Conservation (phyloP, 2,329 filamentous ascomycete genomes). For the Harringtonia lauricola region DNA sequence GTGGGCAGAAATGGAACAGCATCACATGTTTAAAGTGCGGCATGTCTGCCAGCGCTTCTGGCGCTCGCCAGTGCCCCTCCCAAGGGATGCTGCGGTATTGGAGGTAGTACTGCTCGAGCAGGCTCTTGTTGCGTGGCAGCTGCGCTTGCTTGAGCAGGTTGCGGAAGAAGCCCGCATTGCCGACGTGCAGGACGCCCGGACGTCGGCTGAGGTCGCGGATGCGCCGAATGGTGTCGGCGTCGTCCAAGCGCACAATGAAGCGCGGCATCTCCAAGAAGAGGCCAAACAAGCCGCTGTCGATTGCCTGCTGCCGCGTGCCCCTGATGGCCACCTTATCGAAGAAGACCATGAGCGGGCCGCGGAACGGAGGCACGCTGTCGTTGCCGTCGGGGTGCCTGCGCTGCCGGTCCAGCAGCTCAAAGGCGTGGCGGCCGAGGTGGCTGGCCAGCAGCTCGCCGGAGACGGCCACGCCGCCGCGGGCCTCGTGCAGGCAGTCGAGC, state of each 20-base stretch:
- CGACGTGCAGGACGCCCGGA: background rate
- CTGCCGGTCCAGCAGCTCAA: background rate
- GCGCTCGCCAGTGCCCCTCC: background rate
- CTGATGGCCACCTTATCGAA: slow-evolving; percentile 4
- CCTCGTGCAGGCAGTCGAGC: background rate
- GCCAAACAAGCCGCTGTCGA: slow-evolving; percentile 8
- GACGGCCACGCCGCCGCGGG: slow-evolving; percentile 3
- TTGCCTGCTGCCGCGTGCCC: slow-evolving; percentile 3
- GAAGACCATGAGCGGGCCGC: slow-evolving; percentile 5
- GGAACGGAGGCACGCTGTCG: no score
- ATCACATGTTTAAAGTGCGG: slow-evolving; percentile 4
- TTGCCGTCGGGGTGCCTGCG: background rate
- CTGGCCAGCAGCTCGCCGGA: background rate
- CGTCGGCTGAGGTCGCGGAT: background rate
- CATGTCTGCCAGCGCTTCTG: slow-evolving; percentile 1
- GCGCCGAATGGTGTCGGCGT: slow-evolving; percentile 1
- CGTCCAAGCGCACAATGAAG: slow-evolving; percentile 5
- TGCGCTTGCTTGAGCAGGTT: slow-evolving; percentile 1
- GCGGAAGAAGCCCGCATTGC: slow-evolving; percentile 5
- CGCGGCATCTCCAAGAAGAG: slow-evolving; percentile 1
- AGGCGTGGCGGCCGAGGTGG: background rate
- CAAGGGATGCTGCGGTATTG: background rate
- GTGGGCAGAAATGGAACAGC: slow-evolving; percentile 7
- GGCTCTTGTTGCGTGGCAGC: background rate
- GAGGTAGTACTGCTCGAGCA: slow-evolving; percentile 3